Conservation (phyloP, 805 yeast species). For the Lachancea meyersii region DNA sequence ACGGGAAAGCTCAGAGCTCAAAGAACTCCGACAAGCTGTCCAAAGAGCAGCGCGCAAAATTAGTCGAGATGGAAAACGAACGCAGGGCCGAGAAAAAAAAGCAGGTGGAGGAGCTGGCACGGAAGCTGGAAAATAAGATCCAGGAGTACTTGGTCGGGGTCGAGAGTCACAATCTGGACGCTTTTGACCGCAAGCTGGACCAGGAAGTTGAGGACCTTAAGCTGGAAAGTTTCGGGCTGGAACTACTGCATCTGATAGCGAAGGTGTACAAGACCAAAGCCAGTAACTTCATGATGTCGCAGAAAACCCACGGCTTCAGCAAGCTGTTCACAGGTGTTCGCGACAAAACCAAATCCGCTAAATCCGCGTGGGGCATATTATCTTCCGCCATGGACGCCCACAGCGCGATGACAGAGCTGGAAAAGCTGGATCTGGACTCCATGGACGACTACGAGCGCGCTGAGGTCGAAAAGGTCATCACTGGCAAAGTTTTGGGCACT, state of each 20-base stretch:
- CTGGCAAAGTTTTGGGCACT: conserved; percentile 86
- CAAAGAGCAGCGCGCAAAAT: conserved; percentile 44
- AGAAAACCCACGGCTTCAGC: conserved; percentile 79
- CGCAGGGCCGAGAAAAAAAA: conserved; percentile 44
- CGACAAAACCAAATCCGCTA: conserved; percentile 77
- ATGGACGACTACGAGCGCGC: conserved; percentile 56
- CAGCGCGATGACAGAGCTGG: conserved; percentile 64
- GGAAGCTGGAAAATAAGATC: conserved; percentile 43
- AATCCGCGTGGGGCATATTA: conserved; percentile 75
- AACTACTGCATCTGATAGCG: conserved; percentile 79
- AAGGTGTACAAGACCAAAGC: conserved; percentile 71
- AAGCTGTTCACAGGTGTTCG: conserved; percentile 75
- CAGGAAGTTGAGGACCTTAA: conserved; percentile 74
- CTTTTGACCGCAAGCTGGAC: conserved; percentile 45
- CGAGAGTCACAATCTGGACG: conserved; percentile 42
- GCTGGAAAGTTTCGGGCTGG: conserved; percentile 92
- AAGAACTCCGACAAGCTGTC: conserved; percentile 24
- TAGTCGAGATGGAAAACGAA: conserved; percentile 47
- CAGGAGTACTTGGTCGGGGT: conserved; percentile 41
- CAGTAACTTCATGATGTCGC: conserved; percentile 62
- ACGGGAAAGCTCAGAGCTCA: conserved; percentile 29
- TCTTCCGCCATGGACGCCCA: conserved; percentile 88
- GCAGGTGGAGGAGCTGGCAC: conserved; percentile 46
- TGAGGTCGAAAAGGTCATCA: conserved; percentile 72
- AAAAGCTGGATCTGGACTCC: conserved; percentile 57